Evolutionary conservation across 73 alveolate genomes (phyloP).

Genomic region (Symbiodinium pilosum): DNA sequence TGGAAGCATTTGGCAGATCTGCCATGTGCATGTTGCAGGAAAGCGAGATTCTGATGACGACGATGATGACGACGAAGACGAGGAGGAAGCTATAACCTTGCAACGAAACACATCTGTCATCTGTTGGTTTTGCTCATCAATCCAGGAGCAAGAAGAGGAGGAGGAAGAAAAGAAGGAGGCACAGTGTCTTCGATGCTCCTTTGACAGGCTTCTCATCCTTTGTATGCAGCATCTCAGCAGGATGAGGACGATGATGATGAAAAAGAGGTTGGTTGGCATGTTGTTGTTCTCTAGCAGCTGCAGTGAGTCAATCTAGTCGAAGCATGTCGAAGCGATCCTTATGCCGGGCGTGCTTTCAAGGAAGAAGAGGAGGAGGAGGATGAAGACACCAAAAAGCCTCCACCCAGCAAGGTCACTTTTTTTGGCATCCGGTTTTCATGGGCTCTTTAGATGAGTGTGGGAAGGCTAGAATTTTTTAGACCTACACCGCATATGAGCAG

Average conservation of each 20-base stretch:
- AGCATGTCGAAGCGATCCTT: no score
- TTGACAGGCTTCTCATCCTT: no score
- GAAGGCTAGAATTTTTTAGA: no score
- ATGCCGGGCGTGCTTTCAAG: no score
- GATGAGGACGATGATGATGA: background rate
- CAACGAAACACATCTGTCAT: background rate
- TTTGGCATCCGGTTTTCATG: background rate
- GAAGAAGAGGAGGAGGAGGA: background rate
- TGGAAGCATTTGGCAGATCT: background rate
- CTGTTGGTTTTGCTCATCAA: background rate
- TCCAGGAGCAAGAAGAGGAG: background rate
- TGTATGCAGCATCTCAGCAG: background rate
- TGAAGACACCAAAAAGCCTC: background rate
- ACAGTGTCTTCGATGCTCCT: no score
- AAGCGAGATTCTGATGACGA: background rate
- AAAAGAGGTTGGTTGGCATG: background rate
- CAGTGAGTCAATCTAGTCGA: background rate
- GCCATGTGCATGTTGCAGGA: background rate
- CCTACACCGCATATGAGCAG: no score
- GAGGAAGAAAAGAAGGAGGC: slow-evolving; percentile 16
- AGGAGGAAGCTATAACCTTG: background rate
- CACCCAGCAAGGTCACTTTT: background rate
- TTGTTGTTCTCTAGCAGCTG: background rate
- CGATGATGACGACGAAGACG: slow-evolving; percentile 24
- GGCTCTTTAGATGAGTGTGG: no score